Base-by-base conservation (phyloP, 768 basidiomycete genomes). In the Floccularia luteovirens region DNA sequence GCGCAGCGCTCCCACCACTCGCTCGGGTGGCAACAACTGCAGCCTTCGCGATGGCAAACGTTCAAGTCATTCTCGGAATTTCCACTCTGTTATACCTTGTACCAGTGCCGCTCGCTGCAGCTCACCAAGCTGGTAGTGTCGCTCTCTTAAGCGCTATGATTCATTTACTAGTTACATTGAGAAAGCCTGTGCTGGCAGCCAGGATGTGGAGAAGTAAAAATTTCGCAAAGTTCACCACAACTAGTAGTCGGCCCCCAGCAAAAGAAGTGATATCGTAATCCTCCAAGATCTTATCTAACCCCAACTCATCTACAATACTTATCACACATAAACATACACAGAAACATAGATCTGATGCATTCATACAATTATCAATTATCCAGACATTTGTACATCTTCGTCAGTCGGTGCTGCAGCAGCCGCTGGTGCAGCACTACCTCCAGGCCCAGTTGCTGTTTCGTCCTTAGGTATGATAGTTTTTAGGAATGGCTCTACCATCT, bases 51-150 rank as follows among this genome's bases (percentile, higher is more conserved):
- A 79, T 90, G 72, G 88, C 77, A 19, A 90, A 91, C 49, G 57
- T 90, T 0, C 96, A 99, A 58, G 89, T 88, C 8, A 50, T 64
- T 1, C 57, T 77, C 17, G 73, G 74, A 2, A 73, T 75, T 25
- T 66, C 83, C 19, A 99, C 96, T 0, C 63, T 98, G 17, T 58
- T 97, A 10, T 94, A 94, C 60, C 74, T 97, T 25, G 96, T 98
- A 1, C 96, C 96, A 1, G 75, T 90, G 1, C 89, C 89, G 2
- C 64, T 98, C 2, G 96, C 96, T 5, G 90, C 94, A 10, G 74
- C 82, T 23, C 96, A 99, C 57, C 96, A 99, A 59, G 94, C 90
- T 0, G 96, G 94, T 4, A 94, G 91, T 51, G 85, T 98, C 5
- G 71, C 83, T 27, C 66, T 99, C 5, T 64, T 99, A 34, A 92